phyloP scores from a whole-genome alignment of 177 flowering plant genomes.

The Vitis hybrid region DNA sequence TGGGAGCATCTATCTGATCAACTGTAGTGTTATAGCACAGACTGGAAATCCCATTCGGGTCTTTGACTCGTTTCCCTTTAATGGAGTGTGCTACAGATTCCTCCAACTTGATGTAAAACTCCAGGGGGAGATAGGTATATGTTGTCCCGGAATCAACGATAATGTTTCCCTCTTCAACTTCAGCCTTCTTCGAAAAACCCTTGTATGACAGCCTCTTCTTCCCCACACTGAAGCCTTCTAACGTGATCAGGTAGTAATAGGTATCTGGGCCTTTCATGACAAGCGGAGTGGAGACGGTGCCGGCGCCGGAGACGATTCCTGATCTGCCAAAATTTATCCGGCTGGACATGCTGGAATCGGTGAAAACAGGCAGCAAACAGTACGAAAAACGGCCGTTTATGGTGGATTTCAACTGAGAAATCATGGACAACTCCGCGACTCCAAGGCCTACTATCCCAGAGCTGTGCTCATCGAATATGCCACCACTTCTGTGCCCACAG shows the following conservation, averaged over 20 bases:
- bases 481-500: conserved; percentile 35
- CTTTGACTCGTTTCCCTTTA: not conserved
- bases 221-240: conserved; percentile 37
- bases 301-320: conserved; percentile 23
- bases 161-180: conserved; percentile 34
- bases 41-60: not conserved
- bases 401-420: conserved; percentile 21
- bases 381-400: conserved; percentile 39
- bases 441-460: conserved; percentile 54
- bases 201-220: not conserved
- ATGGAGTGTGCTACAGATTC: conserved; percentile 13
- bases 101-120: conserved; percentile 17
- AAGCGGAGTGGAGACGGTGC: conserved; percentile 31
- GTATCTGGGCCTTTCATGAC: conserved; percentile 13
- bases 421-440: conserved; percentile 26
- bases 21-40: conserved; percentile 31
- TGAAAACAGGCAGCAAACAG: conserved; percentile 21
- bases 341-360: not conserved
- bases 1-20: conserved; percentile 11
- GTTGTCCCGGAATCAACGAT: conserved; percentile 68
- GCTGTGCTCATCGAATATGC: conserved; percentile 18
- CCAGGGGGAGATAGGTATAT: conserved; percentile 24
- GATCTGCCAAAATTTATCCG: conserved; percentile 24
- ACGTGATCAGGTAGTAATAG: conserved; percentile 30
- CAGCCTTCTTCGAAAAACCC: not conserved